Evolutionary conservation across 352 stramenopile genomes (phyloP).

Genomic region (Globisporangium abappressorium): DNA sequence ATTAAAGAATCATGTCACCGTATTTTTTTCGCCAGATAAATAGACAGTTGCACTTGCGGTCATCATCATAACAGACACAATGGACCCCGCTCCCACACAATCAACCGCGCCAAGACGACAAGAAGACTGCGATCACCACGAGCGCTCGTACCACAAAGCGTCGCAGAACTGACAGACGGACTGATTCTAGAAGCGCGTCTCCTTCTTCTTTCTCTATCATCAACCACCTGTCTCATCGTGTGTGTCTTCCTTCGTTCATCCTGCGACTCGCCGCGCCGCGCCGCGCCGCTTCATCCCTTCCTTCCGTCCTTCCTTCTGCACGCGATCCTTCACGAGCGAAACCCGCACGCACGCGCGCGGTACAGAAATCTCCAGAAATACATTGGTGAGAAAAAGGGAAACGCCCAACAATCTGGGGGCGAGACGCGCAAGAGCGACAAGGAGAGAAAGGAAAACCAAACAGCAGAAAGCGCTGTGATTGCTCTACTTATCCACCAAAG

Average conservation of each 20-base stretch:
- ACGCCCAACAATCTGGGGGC: not conserved
- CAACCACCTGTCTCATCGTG: not conserved
- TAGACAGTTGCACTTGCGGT: slow-evolving; percentile 5
- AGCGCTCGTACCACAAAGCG: not conserved
- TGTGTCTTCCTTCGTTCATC: not conserved
- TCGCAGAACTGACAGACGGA: not conserved
- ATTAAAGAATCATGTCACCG: not conserved
- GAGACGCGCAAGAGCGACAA: not conserved
- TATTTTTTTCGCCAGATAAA: slow-evolving; percentile 2
- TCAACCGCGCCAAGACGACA: not conserved
- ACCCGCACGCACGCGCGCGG: not conserved
- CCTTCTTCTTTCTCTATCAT: not conserved
- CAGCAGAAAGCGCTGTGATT: not conserved
- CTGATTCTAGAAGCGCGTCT: not conserved
- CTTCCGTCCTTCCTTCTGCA: not conserved
- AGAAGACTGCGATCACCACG: not conserved
- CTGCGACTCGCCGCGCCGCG: not conserved
- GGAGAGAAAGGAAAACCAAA: not conserved
- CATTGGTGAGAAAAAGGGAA: not conserved
- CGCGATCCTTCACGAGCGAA: slow-evolving; percentile 4
- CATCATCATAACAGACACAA: not conserved
- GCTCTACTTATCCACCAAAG: slow-evolving; percentile 3
- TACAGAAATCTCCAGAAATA: not conserved
- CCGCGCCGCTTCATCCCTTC: not conserved
- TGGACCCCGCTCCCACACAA: slow-evolving; percentile 1